These are phyloP conservation scores for Podila minutissima DNA, from an alignment of 192 early-diverging fungal genomes.

Conservation along the genomic window DNA sequence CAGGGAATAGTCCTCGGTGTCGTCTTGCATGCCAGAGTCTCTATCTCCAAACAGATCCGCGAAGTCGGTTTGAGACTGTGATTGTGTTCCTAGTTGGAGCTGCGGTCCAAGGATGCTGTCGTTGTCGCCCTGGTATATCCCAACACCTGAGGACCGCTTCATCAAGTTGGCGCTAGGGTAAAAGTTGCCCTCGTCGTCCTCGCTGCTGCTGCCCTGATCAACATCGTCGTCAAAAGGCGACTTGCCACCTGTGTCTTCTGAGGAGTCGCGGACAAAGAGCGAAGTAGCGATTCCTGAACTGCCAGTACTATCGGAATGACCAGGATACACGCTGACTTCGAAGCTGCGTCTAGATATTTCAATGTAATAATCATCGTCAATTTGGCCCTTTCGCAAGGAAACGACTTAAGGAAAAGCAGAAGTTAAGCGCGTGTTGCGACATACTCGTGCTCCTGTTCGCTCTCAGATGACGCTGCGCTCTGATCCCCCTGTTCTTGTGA, in stretches of 20 bases:
- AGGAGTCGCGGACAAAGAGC: slow-evolving; percentile 6
- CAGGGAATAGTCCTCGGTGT: slow-evolving; percentile 6
- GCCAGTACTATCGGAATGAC: slow-evolving; percentile 25
- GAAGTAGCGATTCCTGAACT: slow-evolving; percentile 10
- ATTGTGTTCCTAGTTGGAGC: slow-evolving; percentile 1
- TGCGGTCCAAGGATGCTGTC: slow-evolving; percentile 20
- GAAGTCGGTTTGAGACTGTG: neutral
- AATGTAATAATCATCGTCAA: neutral
- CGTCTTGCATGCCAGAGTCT: slow-evolving; percentile 8
- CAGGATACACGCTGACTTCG: slow-evolving; percentile 29
- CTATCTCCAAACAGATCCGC: neutral
- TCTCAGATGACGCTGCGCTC: slow-evolving; percentile 8
- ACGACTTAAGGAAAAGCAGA: neutral
- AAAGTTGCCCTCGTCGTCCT: slow-evolving; percentile 22
- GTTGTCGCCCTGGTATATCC: slow-evolving; percentile 6
- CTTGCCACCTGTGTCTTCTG: neutral
- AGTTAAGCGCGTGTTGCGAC: neutral
- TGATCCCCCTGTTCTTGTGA: slow-evolving; percentile 5
- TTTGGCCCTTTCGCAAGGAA: too few relatives aligned
- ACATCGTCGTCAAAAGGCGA: slow-evolving; percentile 32
- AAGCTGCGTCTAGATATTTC: slow-evolving; percentile 29
- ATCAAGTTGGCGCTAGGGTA: slow-evolving; percentile 17
- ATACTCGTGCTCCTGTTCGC: slow-evolving; percentile 34
- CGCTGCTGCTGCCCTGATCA: slow-evolving; percentile 33
- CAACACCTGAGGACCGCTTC: slow-evolving; percentile 35